phyloP scores from a whole-genome alignment of 257 asterid genomes.

The Buddleja alternifolia region DNA sequence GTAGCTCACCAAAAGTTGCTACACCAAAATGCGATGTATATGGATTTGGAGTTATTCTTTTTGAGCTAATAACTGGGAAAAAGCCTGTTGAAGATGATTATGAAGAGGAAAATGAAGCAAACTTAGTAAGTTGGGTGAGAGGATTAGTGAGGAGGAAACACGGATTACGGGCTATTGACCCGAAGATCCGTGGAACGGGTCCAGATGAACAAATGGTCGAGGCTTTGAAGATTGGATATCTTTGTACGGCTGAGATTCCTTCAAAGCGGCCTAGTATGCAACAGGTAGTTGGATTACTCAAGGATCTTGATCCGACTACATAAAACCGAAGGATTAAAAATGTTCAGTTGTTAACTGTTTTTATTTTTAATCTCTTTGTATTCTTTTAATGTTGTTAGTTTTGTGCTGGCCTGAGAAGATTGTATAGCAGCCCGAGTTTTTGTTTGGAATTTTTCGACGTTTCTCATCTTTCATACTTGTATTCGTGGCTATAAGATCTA shows the following conservation, averaged over 20 bases:
- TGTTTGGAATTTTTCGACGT: slow-evolving; percentile 24
- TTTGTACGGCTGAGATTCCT: slow-evolving; percentile 77
- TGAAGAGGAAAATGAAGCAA: slow-evolving; percentile 46
- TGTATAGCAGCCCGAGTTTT: slow-evolving; percentile 44
- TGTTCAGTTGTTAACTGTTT: background rate
- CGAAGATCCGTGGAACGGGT: slow-evolving; percentile 61
- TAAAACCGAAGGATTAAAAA: slow-evolving; percentile 19
- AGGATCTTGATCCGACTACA: slow-evolving; percentile 64
- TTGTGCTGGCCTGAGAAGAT: slow-evolving; percentile 23
- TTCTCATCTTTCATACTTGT: background rate
- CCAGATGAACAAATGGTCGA: slow-evolving; percentile 54
- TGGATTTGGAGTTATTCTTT: slow-evolving; percentile 75
- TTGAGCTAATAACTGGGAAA: slow-evolving; percentile 73
- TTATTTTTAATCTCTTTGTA: background rate
- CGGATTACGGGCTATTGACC: slow-evolving; percentile 55
- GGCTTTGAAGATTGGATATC: slow-evolving; percentile 77
- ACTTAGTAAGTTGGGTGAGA: slow-evolving; percentile 71
- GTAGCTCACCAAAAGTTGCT: slow-evolving; percentile 43
- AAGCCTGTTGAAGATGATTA: slow-evolving; percentile 58
- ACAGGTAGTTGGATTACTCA: slow-evolving; percentile 84
- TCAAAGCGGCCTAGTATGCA: slow-evolving; percentile 76
- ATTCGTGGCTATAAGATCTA: slow-evolving; percentile 18
- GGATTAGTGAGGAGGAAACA: slow-evolving; percentile 56
- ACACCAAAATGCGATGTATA: slow-evolving; percentile 78
- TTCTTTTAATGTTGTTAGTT: background rate